Percentiles rank a stretch among this genome's conserved stretches.
Evolutionary conservation across 192 early-diverging fungal genomes (phyloP).

Genomic region (Borealophlyctis nickersoniae): DNA sequence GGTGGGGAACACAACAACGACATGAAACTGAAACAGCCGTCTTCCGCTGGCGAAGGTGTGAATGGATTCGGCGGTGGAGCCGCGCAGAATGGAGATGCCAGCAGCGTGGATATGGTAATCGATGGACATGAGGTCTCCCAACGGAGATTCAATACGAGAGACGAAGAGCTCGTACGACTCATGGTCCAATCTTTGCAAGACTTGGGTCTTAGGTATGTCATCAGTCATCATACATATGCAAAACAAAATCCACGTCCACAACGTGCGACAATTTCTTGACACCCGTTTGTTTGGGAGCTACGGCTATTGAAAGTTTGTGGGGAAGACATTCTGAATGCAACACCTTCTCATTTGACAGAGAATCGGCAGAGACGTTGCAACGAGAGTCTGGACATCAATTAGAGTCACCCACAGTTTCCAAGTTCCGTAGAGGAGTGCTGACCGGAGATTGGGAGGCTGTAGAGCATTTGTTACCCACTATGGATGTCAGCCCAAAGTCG

Average conservation of each 20-base stretch:
- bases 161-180: slow-evolving; percentile 80
- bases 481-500: slow-evolving; percentile 31
- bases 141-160: too few species aligned
- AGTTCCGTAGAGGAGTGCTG: slow-evolving; percentile 71
- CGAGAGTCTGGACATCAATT: slow-evolving; percentile 74
- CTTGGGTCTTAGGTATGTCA: slow-evolving; percentile 70
- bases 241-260: not conserved
- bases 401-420: slow-evolving; percentile 65
- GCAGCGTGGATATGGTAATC: too few species aligned
- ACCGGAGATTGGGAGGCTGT: slow-evolving; percentile 74
- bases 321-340: not conserved
- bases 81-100: not conserved
- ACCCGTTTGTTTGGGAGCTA: not conserved
- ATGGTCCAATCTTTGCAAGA: slow-evolving; percentile 84
- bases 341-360: slow-evolving; percentile 40
- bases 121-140: too few species aligned
- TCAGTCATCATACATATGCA: not conserved
- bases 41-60: too few species aligned
- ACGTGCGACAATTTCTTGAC: not conserved
- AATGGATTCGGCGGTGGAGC: not conserved
- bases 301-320: not conserved
- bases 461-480: slow-evolving; percentile 51
- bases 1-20: too few species aligned
- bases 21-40: too few species aligned
- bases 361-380: slow-evolving; percentile 69